A percentile compares a stretch with the other conserved stretches of the same genome.
Conservation (phyloP, 163 green algal genomes). For the Chlamydomonas reinhardtii region DNA sequence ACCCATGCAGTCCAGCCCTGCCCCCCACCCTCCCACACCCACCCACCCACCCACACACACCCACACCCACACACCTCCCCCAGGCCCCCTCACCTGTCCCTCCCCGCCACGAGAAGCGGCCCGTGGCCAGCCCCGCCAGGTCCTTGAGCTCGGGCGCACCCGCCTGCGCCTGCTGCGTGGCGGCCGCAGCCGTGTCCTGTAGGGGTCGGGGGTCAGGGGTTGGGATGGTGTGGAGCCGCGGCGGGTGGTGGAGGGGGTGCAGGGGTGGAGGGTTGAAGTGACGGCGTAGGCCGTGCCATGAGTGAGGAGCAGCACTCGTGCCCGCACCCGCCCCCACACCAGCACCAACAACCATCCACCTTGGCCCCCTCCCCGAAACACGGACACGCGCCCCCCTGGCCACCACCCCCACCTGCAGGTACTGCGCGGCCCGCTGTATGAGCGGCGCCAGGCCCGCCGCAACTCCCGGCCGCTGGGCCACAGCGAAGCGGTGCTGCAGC, state of each 20-base stretch:
- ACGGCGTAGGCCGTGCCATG: too few species aligned
- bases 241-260: background rate
- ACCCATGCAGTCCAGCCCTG: too few species aligned
- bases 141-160: conserved; percentile 16
- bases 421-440: conserved; percentile 45
- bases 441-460: conserved; percentile 58
- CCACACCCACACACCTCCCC: background rate
- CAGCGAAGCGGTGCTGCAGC: conserved; percentile 86
- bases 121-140: conserved; percentile 55
- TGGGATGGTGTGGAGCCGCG: background rate
- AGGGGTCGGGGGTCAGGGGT: background rate
- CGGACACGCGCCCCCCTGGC: too few species aligned
- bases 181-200: background rate
- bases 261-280: too few species aligned
- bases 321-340: too few species aligned
- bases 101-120: conserved; percentile 62
- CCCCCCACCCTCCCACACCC: too few species aligned
- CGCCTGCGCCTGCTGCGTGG: background rate
- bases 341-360: too few species aligned
- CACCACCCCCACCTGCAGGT: conserved; percentile 42
- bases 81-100: conserved; percentile 12
- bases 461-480: conserved; percentile 35
- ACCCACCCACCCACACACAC: background rate
- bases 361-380: too few species aligned
- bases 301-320: too few species aligned